Evolutionary conservation across 805 yeast species (phyloP).

Genomic region (Candida boleticola): DNA sequence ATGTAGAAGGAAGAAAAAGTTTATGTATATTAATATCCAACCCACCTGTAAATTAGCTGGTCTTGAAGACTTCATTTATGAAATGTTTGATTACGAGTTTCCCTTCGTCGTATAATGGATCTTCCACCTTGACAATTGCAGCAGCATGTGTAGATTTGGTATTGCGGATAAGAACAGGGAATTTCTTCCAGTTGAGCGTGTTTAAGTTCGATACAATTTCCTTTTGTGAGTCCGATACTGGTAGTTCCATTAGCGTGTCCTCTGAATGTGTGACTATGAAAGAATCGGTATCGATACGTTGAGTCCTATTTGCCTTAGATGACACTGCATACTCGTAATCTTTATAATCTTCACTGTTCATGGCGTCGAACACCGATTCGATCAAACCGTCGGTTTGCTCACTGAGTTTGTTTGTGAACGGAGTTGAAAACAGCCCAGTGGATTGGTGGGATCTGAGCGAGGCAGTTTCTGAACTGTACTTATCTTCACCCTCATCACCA

Average conservation of each 20-base stretch:
- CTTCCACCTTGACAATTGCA: constrained; percentile 62
- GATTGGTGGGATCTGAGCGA: not conserved
- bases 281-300: constrained; percentile 3
- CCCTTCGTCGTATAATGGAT: constrained; percentile 56
- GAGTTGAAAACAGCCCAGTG: not conserved
- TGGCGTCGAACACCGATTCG: constrained; percentile 61
- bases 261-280: constrained; percentile 6
- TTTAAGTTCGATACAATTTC: constrained; percentile 58
- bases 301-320: not conserved
- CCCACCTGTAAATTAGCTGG: not conserved
- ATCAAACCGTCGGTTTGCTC: constrained; percentile 65
- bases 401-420: constrained; percentile 34
- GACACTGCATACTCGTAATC: constrained; percentile 13
- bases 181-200: constrained; percentile 62
- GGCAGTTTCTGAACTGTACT: not conserved
- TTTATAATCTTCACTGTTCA: constrained; percentile 34
- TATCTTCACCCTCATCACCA: not conserved
- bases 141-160: constrained; percentile 79
- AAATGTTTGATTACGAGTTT: constrained; percentile 65
- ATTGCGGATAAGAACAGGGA: constrained; percentile 63
- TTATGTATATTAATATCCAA: not conserved
- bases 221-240: constrained; percentile 43
- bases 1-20: not conserved
- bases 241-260: constrained; percentile 26
- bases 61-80: constrained; percentile 36